Evolutionary conservation across 2,329 filamentous ascomycete species (phyloP).

Genomic region (Colletotrichum phormii): DNA sequence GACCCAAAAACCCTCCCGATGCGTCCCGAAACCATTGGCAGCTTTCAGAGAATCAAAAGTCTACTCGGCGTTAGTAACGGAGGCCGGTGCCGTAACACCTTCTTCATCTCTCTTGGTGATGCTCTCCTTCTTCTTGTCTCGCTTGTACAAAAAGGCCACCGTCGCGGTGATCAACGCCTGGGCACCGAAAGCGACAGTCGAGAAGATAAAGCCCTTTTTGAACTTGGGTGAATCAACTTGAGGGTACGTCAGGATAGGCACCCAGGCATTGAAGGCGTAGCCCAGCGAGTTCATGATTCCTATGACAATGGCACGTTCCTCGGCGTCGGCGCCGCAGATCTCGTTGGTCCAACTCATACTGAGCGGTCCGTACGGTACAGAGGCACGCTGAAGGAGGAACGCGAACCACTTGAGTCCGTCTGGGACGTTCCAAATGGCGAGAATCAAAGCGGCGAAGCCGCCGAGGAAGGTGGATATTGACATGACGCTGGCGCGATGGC

Average conservation of each 20-base stretch:
- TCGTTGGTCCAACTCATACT: slow-evolving; percentile 35
- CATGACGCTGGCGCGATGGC: slow-evolving; percentile 29
- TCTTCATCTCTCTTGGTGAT: slow-evolving; percentile 6
- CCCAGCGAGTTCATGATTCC: slow-evolving; percentile 33
- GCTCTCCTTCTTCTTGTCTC: slow-evolving; percentile 13
- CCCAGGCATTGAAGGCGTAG: slow-evolving; percentile 67
- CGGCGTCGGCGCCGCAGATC: slow-evolving; percentile 31
- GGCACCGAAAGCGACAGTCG: slow-evolving; percentile 30
- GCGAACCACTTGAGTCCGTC: slow-evolving; percentile 66
- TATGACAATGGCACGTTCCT: slow-evolving; percentile 32
- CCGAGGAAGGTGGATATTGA: slow-evolving; percentile 32
- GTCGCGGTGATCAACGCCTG: slow-evolving; percentile 17
- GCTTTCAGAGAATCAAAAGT: neutral
- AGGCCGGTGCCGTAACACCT: neutral
- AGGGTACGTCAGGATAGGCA: slow-evolving; percentile 61
- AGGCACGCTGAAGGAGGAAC: slow-evolving; percentile 50
- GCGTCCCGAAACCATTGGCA: too few relatives aligned
- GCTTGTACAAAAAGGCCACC: slow-evolving; percentile 21
- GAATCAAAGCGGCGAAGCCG: slow-evolving; percentile 46
- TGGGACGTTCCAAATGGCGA: slow-evolving; percentile 67
- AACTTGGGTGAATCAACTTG: slow-evolving; percentile 57
- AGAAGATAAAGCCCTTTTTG: slow-evolving; percentile 55
- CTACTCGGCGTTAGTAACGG: neutral
- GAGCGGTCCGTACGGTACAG: slow-evolving; percentile 24
- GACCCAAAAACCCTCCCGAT: too few relatives aligned